Base-by-base conservation (phyloP, 257 asterid species). In the Fraxinus anomala region DNA sequence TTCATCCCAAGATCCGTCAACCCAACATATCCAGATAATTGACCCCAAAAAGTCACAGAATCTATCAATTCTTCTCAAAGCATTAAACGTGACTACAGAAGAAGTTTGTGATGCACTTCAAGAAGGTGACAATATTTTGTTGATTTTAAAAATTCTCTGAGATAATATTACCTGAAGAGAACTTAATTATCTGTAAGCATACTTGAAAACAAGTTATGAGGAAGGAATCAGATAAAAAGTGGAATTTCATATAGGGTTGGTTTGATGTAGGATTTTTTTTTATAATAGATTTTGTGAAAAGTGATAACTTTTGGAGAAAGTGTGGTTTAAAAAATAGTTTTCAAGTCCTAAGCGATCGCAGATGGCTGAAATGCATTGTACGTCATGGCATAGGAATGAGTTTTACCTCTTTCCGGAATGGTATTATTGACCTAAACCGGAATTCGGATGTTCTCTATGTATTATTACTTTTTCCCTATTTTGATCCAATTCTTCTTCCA, bases 11-110 rank as follows among this genome's bases (percentile, higher is more conserved):
- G 93, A 85, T 73, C 78, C 81, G 59, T 24, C 85, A 3, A 82
- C 81, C 13, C 93, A 85, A 73, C 85, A 80, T 85, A 72, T 91
- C 72, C 92, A 89, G 81, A 76, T 94, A 73, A 88, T 94, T 75
- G 97, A 94, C 80, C 86, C 90, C 70, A 94, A 90, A 83, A 94
- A 94, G 89, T 79, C 98, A 1, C 99, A 94, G 80, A 95, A 92
- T 87, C 86, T 93, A 28, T 77, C 98, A 5, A 95, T 92, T 80
- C 83, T 95, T 83, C 96, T 95, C 76, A 93, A 91, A 85, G 98
- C 96, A 65, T 82, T 93, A 65, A 90, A 90, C 78, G 94, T 93
- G 85, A 92, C 99, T 5, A 90, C 93, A 3, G 96, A 91, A 84
- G 98, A 91, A 91, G 96, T 95, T 70, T 89, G 93, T 79, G 97